phyloP scores from a whole-genome alignment of 2,329 filamentous ascomycete genomes.

The Pseudohalonectria lignicola region DNA sequence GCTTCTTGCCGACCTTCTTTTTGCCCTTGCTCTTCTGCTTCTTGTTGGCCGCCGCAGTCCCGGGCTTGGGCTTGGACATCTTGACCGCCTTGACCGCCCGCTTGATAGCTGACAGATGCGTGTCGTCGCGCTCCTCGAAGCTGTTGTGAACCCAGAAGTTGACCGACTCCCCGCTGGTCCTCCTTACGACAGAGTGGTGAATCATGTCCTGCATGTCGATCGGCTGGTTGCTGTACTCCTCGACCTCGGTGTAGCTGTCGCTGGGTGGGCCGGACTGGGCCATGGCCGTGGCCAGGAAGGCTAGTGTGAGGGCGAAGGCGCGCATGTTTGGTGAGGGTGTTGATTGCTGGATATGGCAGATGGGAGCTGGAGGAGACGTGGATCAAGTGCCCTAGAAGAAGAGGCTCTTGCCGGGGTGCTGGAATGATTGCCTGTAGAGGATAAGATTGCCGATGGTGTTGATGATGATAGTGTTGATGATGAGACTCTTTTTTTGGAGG shows the following conservation, averaged over 20 bases:
- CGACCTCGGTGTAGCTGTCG: background rate
- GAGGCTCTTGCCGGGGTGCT: too few species aligned
- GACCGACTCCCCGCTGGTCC: background rate
- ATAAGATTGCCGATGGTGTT: too few species aligned
- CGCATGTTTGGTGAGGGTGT: too few species aligned
- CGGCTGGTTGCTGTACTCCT: background rate
- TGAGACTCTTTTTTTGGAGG: too few species aligned
- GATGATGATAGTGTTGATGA: too few species aligned
- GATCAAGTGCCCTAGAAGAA: too few species aligned
- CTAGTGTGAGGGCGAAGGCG: background rate
- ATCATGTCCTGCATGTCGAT: background rate
- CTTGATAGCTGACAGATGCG: background rate
- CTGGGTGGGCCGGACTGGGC: background rate
- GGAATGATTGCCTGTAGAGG: too few species aligned
- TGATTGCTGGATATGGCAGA: background rate
- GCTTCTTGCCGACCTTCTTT: background rate
- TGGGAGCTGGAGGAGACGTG: too few species aligned
- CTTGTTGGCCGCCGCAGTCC: background rate
- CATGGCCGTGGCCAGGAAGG: background rate
- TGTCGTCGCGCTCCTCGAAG: background rate
- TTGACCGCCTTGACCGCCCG: background rate
- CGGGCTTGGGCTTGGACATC: background rate
- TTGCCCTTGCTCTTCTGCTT: background rate
- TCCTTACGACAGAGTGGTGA: background rate
- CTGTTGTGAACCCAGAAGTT: background rate